Evolutionary conservation across 2,329 filamentous ascomycete species (phyloP).

Genomic region (Aspergillus amoenus): DNA sequence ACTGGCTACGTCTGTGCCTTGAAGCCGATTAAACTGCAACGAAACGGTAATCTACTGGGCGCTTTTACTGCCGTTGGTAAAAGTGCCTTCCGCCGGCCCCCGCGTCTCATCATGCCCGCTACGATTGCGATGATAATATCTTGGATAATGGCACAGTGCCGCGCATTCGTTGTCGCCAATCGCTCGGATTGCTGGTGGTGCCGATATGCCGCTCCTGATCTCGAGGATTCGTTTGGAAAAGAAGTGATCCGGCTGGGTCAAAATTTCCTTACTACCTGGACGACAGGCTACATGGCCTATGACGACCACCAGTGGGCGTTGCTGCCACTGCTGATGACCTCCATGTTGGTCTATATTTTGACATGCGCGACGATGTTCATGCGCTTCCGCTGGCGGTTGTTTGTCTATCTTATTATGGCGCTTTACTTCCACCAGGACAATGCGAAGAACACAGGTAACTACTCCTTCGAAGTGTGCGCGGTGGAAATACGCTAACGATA

Average conservation of each 20-base stretch:
- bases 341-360: conserved; percentile 52
- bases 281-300: conserved; percentile 51
- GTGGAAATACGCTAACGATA: background rate
- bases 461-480: background rate
- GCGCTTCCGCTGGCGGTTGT: conserved; percentile 49
- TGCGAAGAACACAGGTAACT: conserved; percentile 47
- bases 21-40: conserved; percentile 54
- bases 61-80: conserved; percentile 52
- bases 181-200: conserved; percentile 54
- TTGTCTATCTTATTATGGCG: conserved; percentile 48
- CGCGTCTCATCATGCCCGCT: conserved; percentile 53
- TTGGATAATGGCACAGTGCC: conserved; percentile 51
- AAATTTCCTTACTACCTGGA: conserved; percentile 52
- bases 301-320: conserved; percentile 59
- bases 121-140: conserved; percentile 53
- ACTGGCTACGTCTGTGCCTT: conserved; percentile 58
- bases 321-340: conserved; percentile 49
- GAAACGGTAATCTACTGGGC: conserved; percentile 45
- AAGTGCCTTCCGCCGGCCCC: conserved; percentile 55
- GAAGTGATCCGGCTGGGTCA: conserved; percentile 47
- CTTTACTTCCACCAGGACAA: conserved; percentile 52
- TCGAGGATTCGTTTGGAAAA: conserved; percentile 44
- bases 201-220: conserved; percentile 49
- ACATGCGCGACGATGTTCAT: conserved; percentile 46
- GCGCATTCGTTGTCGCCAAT: conserved; percentile 50